Conservation (phyloP, 129 eudicot species). For the Tanacetum coccineum region DNA sequence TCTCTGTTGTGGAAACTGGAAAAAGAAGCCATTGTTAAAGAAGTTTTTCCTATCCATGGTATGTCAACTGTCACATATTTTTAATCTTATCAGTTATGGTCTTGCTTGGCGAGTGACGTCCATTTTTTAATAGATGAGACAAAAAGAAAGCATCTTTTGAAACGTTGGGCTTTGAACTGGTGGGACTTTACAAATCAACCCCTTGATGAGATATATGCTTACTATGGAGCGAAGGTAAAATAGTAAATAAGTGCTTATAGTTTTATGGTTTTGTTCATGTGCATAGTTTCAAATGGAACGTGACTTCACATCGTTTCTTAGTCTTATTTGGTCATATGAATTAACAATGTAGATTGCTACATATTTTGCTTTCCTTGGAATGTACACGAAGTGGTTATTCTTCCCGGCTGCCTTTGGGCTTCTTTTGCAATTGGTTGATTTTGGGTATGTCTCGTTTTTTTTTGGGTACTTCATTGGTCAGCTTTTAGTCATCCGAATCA, state of each 20-base stretch:
- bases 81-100: neutral
- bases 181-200: constrained; percentile 81
- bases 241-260: neutral
- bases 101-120: neutral
- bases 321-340: neutral
- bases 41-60: constrained; percentile 95
- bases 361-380: constrained; percentile 93
- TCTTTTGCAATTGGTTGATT: constrained; percentile 59
- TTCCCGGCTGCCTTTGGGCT: constrained; percentile 84
- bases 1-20: constrained; percentile 68
- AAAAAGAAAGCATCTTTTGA: constrained; percentile 68
- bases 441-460: constrained; percentile 57
- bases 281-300: neutral
- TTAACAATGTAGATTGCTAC: constrained; percentile 59
- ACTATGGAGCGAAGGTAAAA: constrained; percentile 82
- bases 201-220: constrained; percentile 74
- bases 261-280: no score
- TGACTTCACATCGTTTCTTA: neutral
- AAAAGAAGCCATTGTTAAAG: constrained; percentile 60
- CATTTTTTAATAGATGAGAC: constrained; percentile 51
- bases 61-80: constrained; percentile 1
- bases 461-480: constrained; percentile 1
- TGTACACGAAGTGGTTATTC: constrained; percentile 81
- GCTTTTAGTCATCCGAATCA: neutral
- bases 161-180: constrained; percentile 89